Conservation (phyloP, 306 rosid species). For the Sicyos baderoa region DNA sequence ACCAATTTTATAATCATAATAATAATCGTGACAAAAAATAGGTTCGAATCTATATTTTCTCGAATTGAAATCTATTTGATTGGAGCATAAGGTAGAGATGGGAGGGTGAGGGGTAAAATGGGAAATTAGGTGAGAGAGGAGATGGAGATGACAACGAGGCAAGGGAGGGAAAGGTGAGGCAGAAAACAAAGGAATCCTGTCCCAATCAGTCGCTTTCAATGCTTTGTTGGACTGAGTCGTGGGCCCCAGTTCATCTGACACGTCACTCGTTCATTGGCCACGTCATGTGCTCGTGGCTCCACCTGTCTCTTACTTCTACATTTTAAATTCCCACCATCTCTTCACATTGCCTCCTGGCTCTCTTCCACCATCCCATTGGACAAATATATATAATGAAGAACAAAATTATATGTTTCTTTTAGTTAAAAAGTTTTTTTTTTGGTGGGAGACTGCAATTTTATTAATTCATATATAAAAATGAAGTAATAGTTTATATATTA, state of each 20-base stretch:
- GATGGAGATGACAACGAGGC: neutral
- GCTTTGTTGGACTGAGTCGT: neutral
- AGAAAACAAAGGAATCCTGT: neutral
- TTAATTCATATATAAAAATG: too few relatives aligned
- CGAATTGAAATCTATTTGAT: neutral
- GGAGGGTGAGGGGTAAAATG: neutral
- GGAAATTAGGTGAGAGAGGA: neutral
- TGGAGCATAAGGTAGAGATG: neutral
- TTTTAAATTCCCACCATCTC: conserved; percentile 7
- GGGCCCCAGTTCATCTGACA: neutral
- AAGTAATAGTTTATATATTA: too few relatives aligned
- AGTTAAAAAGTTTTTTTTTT: too few relatives aligned
- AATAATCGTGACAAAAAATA: too few relatives aligned
- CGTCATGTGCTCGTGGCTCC: neutral
- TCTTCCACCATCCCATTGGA: too few relatives aligned
- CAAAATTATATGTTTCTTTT: too few relatives aligned
- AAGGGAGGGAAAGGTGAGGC: neutral
- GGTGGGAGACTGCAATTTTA: too few relatives aligned
- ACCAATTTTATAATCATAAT: too few relatives aligned
- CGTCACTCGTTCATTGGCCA: conserved; percentile 1
- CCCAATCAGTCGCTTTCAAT: neutral
- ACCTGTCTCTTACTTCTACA: neutral
- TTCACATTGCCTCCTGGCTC: too few relatives aligned
- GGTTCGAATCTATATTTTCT: too few relatives aligned
- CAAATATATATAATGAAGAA: too few relatives aligned